Conservation (phyloP, 352 stramenopile species). For the Globisporangium iwayamae region DNA sequence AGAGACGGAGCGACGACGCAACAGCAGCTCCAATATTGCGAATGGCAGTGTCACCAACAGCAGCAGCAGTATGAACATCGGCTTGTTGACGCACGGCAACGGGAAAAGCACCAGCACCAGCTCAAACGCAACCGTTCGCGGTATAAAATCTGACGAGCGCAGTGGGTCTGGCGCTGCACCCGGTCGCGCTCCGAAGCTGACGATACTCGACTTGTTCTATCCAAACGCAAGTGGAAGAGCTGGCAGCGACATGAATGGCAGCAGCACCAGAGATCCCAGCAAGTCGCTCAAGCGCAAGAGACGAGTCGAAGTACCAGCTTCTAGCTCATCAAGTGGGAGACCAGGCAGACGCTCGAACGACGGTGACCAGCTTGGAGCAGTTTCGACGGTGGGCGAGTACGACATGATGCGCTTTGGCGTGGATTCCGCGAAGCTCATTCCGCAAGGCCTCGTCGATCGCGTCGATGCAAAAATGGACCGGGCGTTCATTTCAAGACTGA, state of each 20-base stretch:
- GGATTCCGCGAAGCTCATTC: constrained; percentile 70
- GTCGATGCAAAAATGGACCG: constrained; percentile 63
- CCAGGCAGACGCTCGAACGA: constrained; percentile 9
- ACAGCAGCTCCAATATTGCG: background rate
- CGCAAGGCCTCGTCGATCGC: constrained; percentile 79
- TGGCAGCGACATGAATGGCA: background rate
- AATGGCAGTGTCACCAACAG: background rate
- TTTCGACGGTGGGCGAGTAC: constrained; percentile 21
- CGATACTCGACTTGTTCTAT: constrained; percentile 67
- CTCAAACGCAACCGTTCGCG: background rate
- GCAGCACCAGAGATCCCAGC: constrained; percentile 1
- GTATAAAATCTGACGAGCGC: constrained; percentile 20
- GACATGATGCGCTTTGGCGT: constrained; percentile 70
- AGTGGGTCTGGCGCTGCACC: constrained; percentile 10
- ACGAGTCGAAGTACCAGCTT: constrained; percentile 14
- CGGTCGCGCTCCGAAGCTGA: constrained; percentile 18
- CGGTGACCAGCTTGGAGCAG: constrained; percentile 11
- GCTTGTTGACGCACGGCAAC: constrained; percentile 2
- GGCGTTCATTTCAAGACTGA: constrained; percentile 41
- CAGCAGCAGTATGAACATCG: constrained; percentile 5
- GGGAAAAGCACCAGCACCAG: constrained; percentile 1
- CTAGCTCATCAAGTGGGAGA: background rate
- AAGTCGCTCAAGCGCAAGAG: constrained; percentile 51
- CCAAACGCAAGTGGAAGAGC: constrained; percentile 17
- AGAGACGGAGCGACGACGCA: constrained; percentile 37